Base-by-base conservation (phyloP, 1,139 yeast genomes). In the Meyerozyma athensensis region DNA sequence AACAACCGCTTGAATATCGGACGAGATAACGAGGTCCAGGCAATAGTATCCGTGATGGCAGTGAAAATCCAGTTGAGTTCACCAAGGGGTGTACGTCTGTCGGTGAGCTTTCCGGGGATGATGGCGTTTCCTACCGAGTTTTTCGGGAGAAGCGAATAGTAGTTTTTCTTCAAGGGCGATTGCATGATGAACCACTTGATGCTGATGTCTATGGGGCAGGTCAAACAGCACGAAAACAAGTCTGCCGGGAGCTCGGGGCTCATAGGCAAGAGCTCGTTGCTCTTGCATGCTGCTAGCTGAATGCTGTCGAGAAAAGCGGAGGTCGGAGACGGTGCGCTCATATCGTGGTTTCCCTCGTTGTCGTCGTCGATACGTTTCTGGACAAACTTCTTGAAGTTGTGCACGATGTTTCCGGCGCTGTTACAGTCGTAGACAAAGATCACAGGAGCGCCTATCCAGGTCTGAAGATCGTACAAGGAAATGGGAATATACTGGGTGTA, bases 401-500 rank as follows among this genome's bases (percentile, higher is more conserved):
- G 81, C 19, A 94, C 87, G 43, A 94, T 89, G 59, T 89, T 86
- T 1, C 97, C 98, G 2, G 98, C 97, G 46, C 89, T 85, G 52
- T 84, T 87, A 58, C 97, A 89, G 60, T 92, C 99, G 59, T 85
- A 89, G 33, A 90, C 96, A 61, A 86, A 90, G 23, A 92, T 84
- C 39, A 95, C 94, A 0, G 99, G 98, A 1, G 97, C 97, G 7
- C 98, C 98, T 12, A 92, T 68, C 98, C 98, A 92, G 1, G 95
- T 83, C 54, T 92, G 98, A 38, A 92, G 67, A 53, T 94, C 98
- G 56, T 86, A 89, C 17, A 92, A 64, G 5, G 96, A 86, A 2
- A 92, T 94, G 1, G 99, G 99, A 43, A 92, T 92, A 56, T 92
- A 92, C 61, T 92, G 98, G 1, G 98, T 92, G 58, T 90, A 94